phyloP scores from a whole-genome alignment of 805 yeast species.

The Wickerhamiella musiphila region DNA sequence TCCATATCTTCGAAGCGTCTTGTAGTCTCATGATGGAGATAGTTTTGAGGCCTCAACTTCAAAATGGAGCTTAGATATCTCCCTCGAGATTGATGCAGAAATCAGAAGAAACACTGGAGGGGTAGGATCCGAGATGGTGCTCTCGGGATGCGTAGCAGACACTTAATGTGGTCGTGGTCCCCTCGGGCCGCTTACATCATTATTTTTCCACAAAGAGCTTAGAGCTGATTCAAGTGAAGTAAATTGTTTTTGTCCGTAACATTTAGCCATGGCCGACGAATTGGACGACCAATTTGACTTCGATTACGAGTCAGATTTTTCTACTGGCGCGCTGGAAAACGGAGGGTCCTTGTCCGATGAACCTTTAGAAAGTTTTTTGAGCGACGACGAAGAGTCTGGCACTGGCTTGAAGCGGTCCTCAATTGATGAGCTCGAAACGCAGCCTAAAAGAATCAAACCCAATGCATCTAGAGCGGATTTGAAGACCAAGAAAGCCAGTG shows the following conservation, averaged over 20 bases:
- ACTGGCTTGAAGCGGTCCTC: background rate
- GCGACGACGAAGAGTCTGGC: background rate
- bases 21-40: no score
- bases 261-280: conserved; percentile 37
- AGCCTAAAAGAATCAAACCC: background rate
- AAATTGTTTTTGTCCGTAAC: background rate
- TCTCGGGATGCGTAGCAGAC: no score
- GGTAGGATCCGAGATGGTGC: no score
- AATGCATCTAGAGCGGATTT: conserved; percentile 19
- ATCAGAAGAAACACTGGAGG: background rate
- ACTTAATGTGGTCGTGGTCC: no score
- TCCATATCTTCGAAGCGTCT: conserved; percentile 25
- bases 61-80: no score
- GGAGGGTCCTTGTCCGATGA: no score
- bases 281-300: conserved; percentile 65
- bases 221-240: background rate
- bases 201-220: background rate
- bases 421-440: no score
- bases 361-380: conserved; percentile 1
- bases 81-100: background rate
- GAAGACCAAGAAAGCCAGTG: conserved; percentile 13
- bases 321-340: conserved; percentile 16
- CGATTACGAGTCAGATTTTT: conserved; percentile 29
- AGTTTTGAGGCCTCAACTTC: no score
- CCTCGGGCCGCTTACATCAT: no score